These are phyloP conservation scores for Aureobasidium sp. DNA, from an alignment of 2,329 filamentous ascomycete species.

Conservation along the genomic window DNA sequence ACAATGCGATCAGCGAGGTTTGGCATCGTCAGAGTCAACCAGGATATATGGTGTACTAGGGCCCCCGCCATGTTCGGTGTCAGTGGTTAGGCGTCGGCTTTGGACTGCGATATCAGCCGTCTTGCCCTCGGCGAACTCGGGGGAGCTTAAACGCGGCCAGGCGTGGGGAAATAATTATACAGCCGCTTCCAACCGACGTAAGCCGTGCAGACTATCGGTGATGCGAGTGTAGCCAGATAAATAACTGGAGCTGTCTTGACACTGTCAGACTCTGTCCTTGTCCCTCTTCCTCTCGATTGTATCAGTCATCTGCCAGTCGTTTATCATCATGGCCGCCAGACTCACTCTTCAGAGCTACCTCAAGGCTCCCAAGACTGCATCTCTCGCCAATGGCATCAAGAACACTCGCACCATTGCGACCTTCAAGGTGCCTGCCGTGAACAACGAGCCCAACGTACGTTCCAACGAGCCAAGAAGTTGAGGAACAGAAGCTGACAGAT, in stretches of 20 bases:
- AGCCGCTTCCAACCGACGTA: conserved; percentile 6
- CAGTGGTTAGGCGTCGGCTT: neutral
- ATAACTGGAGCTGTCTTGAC: conserved; percentile 8
- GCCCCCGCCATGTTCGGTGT: neutral
- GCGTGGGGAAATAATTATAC: neutral
- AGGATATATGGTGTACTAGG: neutral
- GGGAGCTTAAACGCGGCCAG: conserved; percentile 2
- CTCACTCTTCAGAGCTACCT: conserved; percentile 11
- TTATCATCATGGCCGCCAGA: conserved; percentile 10
- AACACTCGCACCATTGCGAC: conserved; percentile 53
- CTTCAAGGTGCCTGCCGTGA: conserved; percentile 79
- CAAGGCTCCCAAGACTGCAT: conserved; percentile 7
- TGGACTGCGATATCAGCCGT: neutral
- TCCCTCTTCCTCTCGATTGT: neutral
- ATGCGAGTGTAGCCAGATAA: neutral
- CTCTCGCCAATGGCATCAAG: conserved; percentile 11
- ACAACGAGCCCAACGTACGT: conserved; percentile 92
- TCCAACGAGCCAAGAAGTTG: neutral
- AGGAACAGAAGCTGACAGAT: neutral
- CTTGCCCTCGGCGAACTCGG: neutral
- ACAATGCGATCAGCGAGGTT: neutral
- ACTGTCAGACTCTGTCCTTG: conserved; percentile 2
- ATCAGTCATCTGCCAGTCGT: neutral
- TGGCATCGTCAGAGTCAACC: neutral
- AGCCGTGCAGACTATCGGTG: conserved; percentile 1